Evolutionary conservation across 345 rosid genomes (phyloP).

Genomic region (Dovyalis caffra): DNA sequence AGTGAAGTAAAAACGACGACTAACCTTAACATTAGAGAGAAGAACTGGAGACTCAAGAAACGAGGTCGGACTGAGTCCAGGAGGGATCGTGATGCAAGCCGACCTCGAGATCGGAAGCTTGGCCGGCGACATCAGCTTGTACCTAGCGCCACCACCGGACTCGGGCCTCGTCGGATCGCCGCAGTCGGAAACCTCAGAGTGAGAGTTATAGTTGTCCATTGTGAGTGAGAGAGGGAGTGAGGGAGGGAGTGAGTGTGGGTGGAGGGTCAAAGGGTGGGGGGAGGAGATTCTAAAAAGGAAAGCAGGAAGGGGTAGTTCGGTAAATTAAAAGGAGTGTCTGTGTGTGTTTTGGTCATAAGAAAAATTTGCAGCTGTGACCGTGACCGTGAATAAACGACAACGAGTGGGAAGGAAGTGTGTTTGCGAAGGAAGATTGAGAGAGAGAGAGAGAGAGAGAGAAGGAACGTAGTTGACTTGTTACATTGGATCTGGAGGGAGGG

Average conservation of each 20-base stretch:
- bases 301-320: constrained; percentile 9
- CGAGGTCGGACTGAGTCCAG: constrained; percentile 89
- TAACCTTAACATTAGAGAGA: constrained; percentile 84
- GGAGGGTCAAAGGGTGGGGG: constrained; percentile 15
- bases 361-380: background rate
- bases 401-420: background rate
- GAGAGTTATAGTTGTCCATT: constrained; percentile 15
- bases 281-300: constrained; percentile 5
- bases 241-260: background rate
- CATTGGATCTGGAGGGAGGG: constrained; percentile 9
- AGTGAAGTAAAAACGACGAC: background rate
- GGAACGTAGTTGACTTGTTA: constrained; percentile 22
- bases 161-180: constrained; percentile 9
- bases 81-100: constrained; percentile 68
- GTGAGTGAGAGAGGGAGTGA: background rate
- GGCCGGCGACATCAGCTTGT: constrained; percentile 95
- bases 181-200: background rate
- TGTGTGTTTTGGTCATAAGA: background rate
- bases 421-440: background rate
- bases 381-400: background rate
- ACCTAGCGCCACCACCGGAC: constrained; percentile 48
- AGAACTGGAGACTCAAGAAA: constrained; percentile 94
- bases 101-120: constrained; percentile 98
- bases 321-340: background rate
- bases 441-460: background rate